Percentiles rank a stretch among this genome's conserved stretches.
Conservation (phyloP, 2,329 filamentous ascomycete species). For the Nemania bipapillata region DNA sequence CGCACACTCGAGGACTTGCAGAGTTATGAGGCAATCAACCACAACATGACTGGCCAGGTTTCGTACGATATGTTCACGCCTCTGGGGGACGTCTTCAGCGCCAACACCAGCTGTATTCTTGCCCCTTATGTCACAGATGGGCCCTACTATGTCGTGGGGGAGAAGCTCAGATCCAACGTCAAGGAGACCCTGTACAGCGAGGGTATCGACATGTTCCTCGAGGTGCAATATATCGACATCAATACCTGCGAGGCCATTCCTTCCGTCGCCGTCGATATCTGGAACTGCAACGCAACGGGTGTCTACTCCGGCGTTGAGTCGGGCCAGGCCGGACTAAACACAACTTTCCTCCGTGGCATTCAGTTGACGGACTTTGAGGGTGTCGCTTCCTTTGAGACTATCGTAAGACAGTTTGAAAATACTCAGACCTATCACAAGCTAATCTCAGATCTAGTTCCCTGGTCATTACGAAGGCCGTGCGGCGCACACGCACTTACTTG, state of each 20-base stretch:
- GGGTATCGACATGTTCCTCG: slow-evolving; percentile 58
- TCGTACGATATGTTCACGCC: slow-evolving; percentile 43
- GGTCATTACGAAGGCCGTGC: slow-evolving; percentile 56
- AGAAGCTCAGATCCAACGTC: slow-evolving; percentile 59
- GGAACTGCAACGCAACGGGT: slow-evolving; percentile 58
- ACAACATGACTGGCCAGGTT: slow-evolving; percentile 48
- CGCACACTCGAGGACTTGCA: slow-evolving; percentile 50
- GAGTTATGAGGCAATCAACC: slow-evolving; percentile 52
- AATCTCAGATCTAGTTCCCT: slow-evolving; percentile 50
- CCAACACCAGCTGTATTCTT: slow-evolving; percentile 53
- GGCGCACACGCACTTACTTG: slow-evolving; percentile 57
- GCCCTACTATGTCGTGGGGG: slow-evolving; percentile 60
- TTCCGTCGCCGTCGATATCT: slow-evolving; percentile 57
- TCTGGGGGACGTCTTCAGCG: slow-evolving; percentile 52
- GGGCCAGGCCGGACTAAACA: slow-evolving; percentile 52
- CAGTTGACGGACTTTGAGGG: slow-evolving; percentile 60
- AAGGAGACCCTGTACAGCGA: slow-evolving; percentile 54
- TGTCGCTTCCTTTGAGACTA: slow-evolving; percentile 60
- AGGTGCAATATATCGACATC: slow-evolving; percentile 60
- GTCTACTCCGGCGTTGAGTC: slow-evolving; percentile 54
- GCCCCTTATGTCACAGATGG: slow-evolving; percentile 53
- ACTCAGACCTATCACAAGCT: background rate
- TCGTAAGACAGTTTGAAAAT: slow-evolving; percentile 34
- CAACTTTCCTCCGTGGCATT: slow-evolving; percentile 62
- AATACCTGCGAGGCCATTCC: slow-evolving; percentile 60